Evolutionary conservation across 2,329 filamentous ascomycete genomes (phyloP), one percentile per base, ranked within the genome.

Genomic region (Tolypocladium guangdongense): DNA sequence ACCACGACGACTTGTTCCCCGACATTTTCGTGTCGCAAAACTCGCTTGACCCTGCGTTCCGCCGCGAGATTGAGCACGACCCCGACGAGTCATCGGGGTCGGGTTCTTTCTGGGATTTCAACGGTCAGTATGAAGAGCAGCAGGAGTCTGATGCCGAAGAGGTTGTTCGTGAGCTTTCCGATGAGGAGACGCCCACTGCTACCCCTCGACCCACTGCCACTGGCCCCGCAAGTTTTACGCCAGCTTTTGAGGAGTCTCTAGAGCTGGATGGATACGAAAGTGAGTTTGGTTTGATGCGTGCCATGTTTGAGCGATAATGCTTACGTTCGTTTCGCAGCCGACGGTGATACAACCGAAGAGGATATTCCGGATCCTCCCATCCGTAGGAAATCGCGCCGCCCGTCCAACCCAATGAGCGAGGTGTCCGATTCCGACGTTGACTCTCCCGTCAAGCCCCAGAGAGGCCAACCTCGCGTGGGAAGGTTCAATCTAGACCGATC

Each of bases 1-100:
- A 83, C 57, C 70, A 77, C 47, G 78, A 81, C 55, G 80, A 82
- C 57, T 80, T 90, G 58, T 89, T 89, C 57, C 86, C 87, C 1
- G 83, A 90, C 64, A 83, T 92, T 55, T 92, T 92, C 66, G 76
- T 91, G 54, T 82, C 87, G 50, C 86, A 90, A 68, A 86, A 82
- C 63, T 78, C 81, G 18, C 75, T 92, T 6, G 87, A 90, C 60
- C 84, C 86, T 7, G 77, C 78, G 51, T 83, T 92, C 63, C 85
- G 86, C 58, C 80, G 81, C 43, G 83, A 88, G 70, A 86, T 91
- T 58, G 86, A 90, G 64, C 77, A 80, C 57, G 83, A 88, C 58
- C 71, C 73, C n/a, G 75, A 80, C 50, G 78, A 82, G 56, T 78
- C 76, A 0, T 82, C 76, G 5, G 76, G 76, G 55, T 80, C 77